Evolutionary conservation across 331 rosid species (phyloP), one percentile per base, ranked within the genome.

Genomic region (Arachis monticola): DNA sequence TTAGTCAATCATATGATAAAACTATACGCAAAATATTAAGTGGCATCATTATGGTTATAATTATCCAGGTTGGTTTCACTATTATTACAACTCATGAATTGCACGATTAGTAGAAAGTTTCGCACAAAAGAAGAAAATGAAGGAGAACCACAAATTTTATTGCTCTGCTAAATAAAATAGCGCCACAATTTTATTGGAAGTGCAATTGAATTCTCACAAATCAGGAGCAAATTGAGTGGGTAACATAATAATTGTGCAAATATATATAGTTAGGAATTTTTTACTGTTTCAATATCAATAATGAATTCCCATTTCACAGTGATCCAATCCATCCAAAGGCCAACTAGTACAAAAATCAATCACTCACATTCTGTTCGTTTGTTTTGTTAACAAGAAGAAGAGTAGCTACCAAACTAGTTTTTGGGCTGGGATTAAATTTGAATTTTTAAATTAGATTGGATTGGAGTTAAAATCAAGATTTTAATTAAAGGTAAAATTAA

Each of bases 121-220:
- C 30, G 30, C 71, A 64, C 60, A 62, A 27, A 3, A 35, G 40
- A 12, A 9, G 67, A 62, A 55, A 38, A 3, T 38, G 0, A 35
- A 38, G 62, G 22, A 45, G 11, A 27, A 7, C 41, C 5, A 6
- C 12, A 45, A 50, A 14, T 55, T 42, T 32, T 35, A 47, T 44
- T 59, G 81, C 59, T n/a, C 27, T 77, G 71, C 71, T 45, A 62
- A 70, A 70, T 45, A 31, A 63, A 64, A 45, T 59, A 55, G 61
- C 67, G 55, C 73, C 30, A 4, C 2, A 35, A 60, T 53, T 7
- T 46, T 10, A 60, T 2, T 47, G 52, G 30, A 66, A 47, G 41
- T 64, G 73, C 59, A 47, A 30, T 38, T 40, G 2, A 62, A 55
- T 5, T 41, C 11, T 38, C 42, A 51, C 53, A 6, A 60, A n/a